These are phyloP conservation scores for Yueomyces sinensis DNA, from an alignment of 805 yeast genomes.

Conservation along the genomic window DNA sequence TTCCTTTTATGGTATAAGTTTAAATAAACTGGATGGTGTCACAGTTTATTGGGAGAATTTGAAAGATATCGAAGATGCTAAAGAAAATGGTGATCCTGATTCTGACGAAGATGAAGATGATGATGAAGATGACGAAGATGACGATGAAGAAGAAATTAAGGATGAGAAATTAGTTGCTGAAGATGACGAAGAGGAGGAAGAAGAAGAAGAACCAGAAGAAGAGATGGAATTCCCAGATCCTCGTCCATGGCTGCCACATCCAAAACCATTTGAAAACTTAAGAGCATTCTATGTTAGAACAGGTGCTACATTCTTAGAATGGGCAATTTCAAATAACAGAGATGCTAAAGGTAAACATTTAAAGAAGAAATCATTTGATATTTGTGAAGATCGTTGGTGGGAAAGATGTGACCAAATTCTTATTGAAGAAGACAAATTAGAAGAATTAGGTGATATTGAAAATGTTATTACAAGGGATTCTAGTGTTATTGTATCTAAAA, in stretches of 20 bases:
- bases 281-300: conserved; percentile 78
- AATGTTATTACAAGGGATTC: conserved; percentile 70
- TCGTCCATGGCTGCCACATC: conserved; percentile 95
- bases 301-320: conserved; percentile 75
- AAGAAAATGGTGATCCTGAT: conserved; percentile 35
- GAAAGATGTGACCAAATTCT: conserved; percentile 91
- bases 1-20: conserved; percentile 73
- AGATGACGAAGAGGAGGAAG: conserved; percentile 57
- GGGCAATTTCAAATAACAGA: conserved; percentile 82
- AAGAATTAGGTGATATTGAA: conserved; percentile 84
- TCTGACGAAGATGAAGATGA: conserved; percentile 54
- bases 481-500: conserved; percentile 41
- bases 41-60: conserved; percentile 85
- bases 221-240: conserved; percentile 74
- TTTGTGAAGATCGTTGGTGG: conserved; percentile 96
- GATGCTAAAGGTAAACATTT: conserved; percentile 83
- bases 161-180: conserved; percentile 32
- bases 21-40: conserved; percentile 78
- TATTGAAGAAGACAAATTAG: conserved; percentile 75
- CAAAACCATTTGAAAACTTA: conserved; percentile 79
- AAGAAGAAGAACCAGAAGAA: conserved; percentile 43
- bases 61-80: conserved; percentile 36
- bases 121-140: conserved; percentile 59
- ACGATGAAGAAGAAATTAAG: conserved; percentile 36
- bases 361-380: conserved; percentile 78